Base-by-base conservation (phyloP, 257 asterid species). In the Nicotiana benthamiana region DNA sequence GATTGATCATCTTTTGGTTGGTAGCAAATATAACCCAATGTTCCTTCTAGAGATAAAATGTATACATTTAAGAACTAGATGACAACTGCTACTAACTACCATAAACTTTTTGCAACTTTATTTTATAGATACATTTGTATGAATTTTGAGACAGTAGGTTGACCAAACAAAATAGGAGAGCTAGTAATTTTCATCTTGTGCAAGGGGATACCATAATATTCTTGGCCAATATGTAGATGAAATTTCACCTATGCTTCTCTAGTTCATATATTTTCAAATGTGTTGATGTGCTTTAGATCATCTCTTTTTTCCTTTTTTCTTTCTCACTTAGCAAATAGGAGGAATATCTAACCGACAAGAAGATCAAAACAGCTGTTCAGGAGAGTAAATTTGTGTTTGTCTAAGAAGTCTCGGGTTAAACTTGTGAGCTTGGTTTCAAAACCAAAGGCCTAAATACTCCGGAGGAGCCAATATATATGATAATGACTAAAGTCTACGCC, bases 341-440 rank as follows among this genome's bases (percentile, higher is more conserved):
- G 30, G 24, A 24, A 6, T 27, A 1, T 17, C 18, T 68, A 51
- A 67, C 7, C 5, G 32, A 11, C 18, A 4, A 27, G 32, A 53
- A 60, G 64, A 84, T 75, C 74, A 75, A 70, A 72, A 72, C 20
- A 22, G 51, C 61, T 72, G 78, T 48, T 22, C 78, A 72, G 40
- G 6, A 22, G 32, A 72, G 60, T 46, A 72, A 72, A 59, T 15
- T 7, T 22, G 40, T 15, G 9, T 72, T 46, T 72, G 13, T 72
- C 7, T 72, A 24, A 72, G 6, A 72, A 43, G 60, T 24, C 26
- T 72, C 40, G 24, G 78, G 22, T 72, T 57, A 13, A 48, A 10
- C 43, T 74, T 74, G 40, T 16, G 17, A 20, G 16, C 28, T 74
- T 74, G 79, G 79, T 34, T 7, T n/a, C 79, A 12, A 48, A 48